Evolutionary conservation across 768 basidiomycete genomes (phyloP).

Genomic region (Lactifluus rugatus): DNA sequence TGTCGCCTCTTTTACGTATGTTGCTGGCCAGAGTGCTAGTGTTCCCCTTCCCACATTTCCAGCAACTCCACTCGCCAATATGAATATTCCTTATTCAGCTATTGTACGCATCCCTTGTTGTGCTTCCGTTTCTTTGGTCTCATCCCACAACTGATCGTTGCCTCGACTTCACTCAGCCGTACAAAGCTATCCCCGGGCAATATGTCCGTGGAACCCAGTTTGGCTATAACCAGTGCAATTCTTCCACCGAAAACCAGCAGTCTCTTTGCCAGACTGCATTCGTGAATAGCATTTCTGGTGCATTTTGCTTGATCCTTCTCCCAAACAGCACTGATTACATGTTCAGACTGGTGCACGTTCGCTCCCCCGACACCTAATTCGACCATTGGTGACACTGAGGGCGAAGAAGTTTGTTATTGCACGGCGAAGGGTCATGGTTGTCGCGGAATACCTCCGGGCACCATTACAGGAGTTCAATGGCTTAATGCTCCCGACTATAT

Average conservation of each 20-base stretch:
- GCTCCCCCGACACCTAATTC: conserved; percentile 42
- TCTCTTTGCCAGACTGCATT: conserved; percentile 66
- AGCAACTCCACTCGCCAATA: conserved; percentile 24
- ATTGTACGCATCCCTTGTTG: conserved; percentile 18
- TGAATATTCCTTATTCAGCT: conserved; percentile 22
- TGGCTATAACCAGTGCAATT: conserved; percentile 63
- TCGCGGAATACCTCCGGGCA: conserved; percentile 59
- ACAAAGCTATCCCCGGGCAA: conserved; percentile 37
- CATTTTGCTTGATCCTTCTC: background rate
- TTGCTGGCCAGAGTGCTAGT: conserved; percentile 18
- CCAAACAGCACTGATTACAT: background rate
- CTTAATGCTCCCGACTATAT: conserved; percentile 48
- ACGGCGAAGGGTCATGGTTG: conserved; percentile 61
- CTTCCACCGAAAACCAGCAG: conserved; percentile 47
- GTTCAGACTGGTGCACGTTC: conserved; percentile 62
- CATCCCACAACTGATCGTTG: background rate
- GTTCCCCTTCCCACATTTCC: conserved; percentile 16
- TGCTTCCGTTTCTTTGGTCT: background rate
- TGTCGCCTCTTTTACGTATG: conserved; percentile 23
- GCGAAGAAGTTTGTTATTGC: conserved; percentile 68
- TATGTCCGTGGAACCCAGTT: conserved; percentile 45
- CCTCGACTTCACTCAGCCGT: conserved; percentile 31
- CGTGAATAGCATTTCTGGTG: conserved; percentile 47
- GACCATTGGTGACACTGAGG: conserved; percentile 56
- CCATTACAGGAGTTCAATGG: conserved; percentile 56